Conservation (phyloP, 108 stramenopile species). For the Skeletonema costatum region DNA sequence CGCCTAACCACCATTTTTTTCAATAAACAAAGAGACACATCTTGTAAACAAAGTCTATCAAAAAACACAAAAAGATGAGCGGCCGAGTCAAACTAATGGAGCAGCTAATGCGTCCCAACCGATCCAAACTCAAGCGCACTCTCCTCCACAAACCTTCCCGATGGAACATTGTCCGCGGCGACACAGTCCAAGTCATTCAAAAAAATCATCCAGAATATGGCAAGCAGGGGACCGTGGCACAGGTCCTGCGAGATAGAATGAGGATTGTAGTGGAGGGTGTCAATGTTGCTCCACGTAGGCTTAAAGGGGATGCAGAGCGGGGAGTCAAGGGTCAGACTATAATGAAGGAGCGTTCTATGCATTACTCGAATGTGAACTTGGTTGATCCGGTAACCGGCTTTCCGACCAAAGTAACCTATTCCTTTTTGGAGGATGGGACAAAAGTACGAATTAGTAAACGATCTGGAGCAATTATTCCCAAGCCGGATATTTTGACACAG, state of each 20-base stretch:
- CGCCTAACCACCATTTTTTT: background rate
- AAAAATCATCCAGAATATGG: conserved; percentile 86
- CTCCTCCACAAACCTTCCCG: conserved; percentile 22
- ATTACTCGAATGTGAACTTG: conserved; percentile 90
- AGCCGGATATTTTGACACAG: conserved; percentile 77
- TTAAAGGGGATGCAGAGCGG: conserved; percentile 73
- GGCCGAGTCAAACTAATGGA: conserved; percentile 48
- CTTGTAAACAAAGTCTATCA: background rate
- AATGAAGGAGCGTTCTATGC: conserved; percentile 70
- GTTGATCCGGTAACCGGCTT: conserved; percentile 80
- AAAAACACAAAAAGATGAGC: conserved; percentile 18
- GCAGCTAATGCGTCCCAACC: conserved; percentile 42
- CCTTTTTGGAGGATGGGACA: conserved; percentile 91
- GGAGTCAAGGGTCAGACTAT: conserved; percentile 64
- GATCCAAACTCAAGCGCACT: conserved; percentile 44
- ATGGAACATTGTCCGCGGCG: conserved; percentile 93
- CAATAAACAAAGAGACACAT: background rate
- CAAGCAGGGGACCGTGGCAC: conserved; percentile 83
- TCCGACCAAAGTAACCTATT: conserved; percentile 84
- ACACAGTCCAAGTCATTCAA: conserved; percentile 91
- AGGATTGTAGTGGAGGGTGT: conserved; percentile 94
- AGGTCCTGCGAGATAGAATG: conserved; percentile 79
- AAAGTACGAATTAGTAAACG: conserved; percentile 92
- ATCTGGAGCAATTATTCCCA: conserved; percentile 92
- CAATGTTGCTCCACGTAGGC: conserved; percentile 74